A percentile compares a stretch with the other conserved stretches of the same genome.
These are phyloP conservation scores for Xylaria digitata DNA, from an alignment of 2,329 filamentous ascomycete genomes.

Conservation along the genomic window DNA sequence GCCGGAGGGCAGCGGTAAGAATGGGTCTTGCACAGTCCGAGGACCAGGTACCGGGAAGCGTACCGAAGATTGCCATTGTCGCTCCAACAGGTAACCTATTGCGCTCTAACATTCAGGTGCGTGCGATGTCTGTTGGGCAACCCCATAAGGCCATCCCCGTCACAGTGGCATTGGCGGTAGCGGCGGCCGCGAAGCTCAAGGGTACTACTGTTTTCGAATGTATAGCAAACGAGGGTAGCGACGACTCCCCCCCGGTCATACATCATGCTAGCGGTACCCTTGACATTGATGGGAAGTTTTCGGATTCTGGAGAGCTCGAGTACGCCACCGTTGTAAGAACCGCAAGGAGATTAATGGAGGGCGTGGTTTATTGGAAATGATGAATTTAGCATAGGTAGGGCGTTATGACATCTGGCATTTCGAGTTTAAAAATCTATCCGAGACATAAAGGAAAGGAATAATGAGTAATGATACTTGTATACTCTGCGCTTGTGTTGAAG, in stretches of 20 bases:
- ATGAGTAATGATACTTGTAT: neutral
- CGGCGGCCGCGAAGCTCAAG: constrained; percentile 52
- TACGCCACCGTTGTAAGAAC: constrained; percentile 4
- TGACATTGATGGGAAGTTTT: constrained; percentile 1
- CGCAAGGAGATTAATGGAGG: constrained; percentile 5
- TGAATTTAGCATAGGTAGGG: neutral
- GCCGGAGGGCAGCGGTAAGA: constrained; percentile 51
- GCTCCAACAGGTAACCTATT: constrained; percentile 46
- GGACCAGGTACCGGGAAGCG: constrained; percentile 46
- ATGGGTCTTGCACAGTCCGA: constrained; percentile 56
- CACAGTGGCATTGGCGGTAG: constrained; percentile 56
- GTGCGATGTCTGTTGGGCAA: constrained; percentile 60
- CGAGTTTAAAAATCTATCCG: too few relatives aligned
- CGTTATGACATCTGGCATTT: too few relatives aligned
- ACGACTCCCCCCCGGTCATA: neutral
- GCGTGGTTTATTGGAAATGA: constrained; percentile 5
- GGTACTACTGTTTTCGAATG: constrained; percentile 15
- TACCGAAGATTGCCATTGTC: constrained; percentile 60
- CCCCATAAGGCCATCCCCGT: constrained; percentile 58
- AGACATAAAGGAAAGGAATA: neutral
- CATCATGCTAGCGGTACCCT: constrained; percentile 5
- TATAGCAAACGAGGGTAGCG: neutral
- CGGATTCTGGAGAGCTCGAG: neutral
- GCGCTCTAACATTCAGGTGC: constrained; percentile 51
- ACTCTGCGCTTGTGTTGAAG: too few relatives aligned